Base-by-base conservation (phyloP, 1,284 basidiomycete species). In the Apiotrichum gamsii region DNA sequence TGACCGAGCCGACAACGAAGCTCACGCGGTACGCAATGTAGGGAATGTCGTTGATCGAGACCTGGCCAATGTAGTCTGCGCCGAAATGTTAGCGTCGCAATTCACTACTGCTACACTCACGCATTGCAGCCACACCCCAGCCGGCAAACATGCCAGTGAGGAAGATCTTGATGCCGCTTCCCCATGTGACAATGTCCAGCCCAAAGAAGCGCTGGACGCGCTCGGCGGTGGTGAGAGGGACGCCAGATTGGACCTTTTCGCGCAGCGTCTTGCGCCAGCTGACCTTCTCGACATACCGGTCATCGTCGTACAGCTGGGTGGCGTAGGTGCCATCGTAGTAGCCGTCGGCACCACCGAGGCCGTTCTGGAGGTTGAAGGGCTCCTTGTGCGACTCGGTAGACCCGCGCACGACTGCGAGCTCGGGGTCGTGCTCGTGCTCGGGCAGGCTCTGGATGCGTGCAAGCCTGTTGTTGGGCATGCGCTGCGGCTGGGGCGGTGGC, bases 51-150 rank as follows among this genome's bases (percentile, higher is more conserved):
- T 60, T 65, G 61, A 76, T 75, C 8, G 72, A 72, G 15, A 67
- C 54, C 59, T 76, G 75, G 14, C 75, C 74, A 51, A 76, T 68
- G 55, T 75, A 76, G 54, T 76, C 72, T 74, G 57, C 39, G 41
- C 49, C n/a, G 9, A 23, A 29, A 11, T 9, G 34, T n/a, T 4
- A n/a, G 8, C 4, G 20, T 11, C 24, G 30, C 10, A 14, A 14
- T 13, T n/a, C n/a, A n/a, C n/a, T n/a, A n/a, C n/a, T n/a, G n/a
- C n/a, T n/a, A n/a, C 21, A 70, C 72, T 65, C 39, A 74, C 73
- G 74, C 75, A 75, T 75, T 4, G 60, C 72, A 4, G 67, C 72
- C 16, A 76, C 71, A 9, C 75, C 75, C 36, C 70, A 70, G 0
- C 75, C 74, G 30, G 72, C 72, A 4, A 73, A 59, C 9, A 69